Base-by-base conservation (phyloP, 1,284 basidiomycete species). In the Cystobasidium pallidum region DNA sequence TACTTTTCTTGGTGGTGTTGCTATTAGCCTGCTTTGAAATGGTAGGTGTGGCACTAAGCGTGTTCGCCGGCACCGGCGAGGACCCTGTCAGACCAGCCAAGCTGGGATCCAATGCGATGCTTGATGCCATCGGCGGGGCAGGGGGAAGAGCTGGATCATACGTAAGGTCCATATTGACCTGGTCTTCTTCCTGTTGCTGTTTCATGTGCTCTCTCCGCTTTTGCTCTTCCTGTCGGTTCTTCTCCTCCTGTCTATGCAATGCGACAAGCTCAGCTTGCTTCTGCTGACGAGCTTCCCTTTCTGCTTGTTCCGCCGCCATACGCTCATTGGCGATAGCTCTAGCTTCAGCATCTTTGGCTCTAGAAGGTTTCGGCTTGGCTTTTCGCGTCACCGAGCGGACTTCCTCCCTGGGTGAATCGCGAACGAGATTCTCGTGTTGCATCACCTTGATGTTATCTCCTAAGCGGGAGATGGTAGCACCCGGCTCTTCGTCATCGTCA, bases 311-410 rank as follows among this genome's bases (percentile, higher is more conserved):
- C 10, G 47, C 47, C 15, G 49, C 45, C 64, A 66, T 43, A 24
- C 52, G 28, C 24, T 41, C 51, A 30, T 66, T 66, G 21, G 64
- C 64, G 17, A 57, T 49, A 51, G 51, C 49, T 66, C 51, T 26
- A 32, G 68, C 36, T 43, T 64, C 68, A 6, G 59, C 59, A 55
- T 71, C 55, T 43, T 71, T 71, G 2, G 68, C 68, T 28, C 68
- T 28, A 19, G 68, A 71, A 11, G 68, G 57, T 36, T 71, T 71
- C 30, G 68, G 68, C 39, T 71, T 71, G 28, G 68, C 68, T 71
- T 71, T 71, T n/a, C 68, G 8, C 11, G 68, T 59, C 11, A 71
- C 68, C 10, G 68, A 45, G 17, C 61, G 26, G 32, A 71, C 68
- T 45, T 71, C 68, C 4, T 71, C 68, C 30, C 59, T 63, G 19